Base-by-base conservation (phyloP, 306 rosid genomes). In the Dryas octopetala region DNA sequence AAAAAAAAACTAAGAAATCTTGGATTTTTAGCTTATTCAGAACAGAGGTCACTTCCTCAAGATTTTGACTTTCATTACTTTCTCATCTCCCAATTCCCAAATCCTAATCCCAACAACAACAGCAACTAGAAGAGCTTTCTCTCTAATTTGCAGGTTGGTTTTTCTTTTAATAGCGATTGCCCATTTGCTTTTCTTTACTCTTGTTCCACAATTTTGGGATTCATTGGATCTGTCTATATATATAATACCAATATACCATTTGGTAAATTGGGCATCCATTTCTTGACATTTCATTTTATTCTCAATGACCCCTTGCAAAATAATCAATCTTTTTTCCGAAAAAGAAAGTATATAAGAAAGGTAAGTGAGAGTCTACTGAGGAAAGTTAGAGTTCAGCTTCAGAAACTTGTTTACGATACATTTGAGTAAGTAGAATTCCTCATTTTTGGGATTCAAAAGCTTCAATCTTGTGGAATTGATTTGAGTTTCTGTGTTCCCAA, bases 171-270 rank as follows among this genome's bases (percentile, higher is more conserved):
- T 6, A 19, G 1, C 15, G 40, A 40, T 41, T 43, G 13, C 7
- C 5, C 6, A 6, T 10, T 5, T 71, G 41, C 41, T 45, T 70
- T 7, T 51, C 14, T 70, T 70, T 3, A 5, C 40, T 70, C 26
- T 70, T 41, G 59, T 70, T 53, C 12, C 41, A 70, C 13, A 11
- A 45, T 7, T 71, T 71, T 23, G 66, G 64, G 75, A 43, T 71
- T 71, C 12, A 32, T 41, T 6, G 41, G 41, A 41, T 53, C 51
- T 10, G 0, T 54, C 5, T 12, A 8, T 70, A 23, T 23, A 23
- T 23, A 23, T 23, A 23, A 19, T 19, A 19, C 19, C 19, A 19
- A 11, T 70, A 4, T 9, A n/a, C n/a, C 8, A 1, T 44, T 68
- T 70, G 38, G 62, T 53, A 49, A n/a, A 53, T 5, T 40, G 63